Evolutionary conservation across 1,284 basidiomycete genomes (phyloP).

Genomic region (Phaffia rhodozyma): DNA sequence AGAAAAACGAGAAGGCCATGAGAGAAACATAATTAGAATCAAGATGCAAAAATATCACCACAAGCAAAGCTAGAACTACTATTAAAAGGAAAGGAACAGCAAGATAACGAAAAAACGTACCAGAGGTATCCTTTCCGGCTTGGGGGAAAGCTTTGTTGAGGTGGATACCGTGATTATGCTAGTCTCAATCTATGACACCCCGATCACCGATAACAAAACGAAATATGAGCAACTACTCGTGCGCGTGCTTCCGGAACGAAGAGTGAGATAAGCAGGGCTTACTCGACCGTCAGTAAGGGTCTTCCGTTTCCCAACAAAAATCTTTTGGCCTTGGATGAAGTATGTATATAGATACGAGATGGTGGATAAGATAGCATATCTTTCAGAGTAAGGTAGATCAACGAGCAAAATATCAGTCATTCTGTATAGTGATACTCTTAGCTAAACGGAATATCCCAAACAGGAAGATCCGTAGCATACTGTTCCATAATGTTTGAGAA

Average conservation of each 20-base stretch:
- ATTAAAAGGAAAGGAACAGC: neutral
- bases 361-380: conserved; percentile 58
- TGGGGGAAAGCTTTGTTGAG: conserved; percentile 26
- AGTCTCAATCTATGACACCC: conserved; percentile 31
- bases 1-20: too few species aligned
- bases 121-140: conserved; percentile 18
- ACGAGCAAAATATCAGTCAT: neutral
- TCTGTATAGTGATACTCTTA: too few species aligned
- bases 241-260: too few species aligned
- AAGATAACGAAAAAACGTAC: conserved; percentile 1
- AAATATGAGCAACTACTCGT: neutral
- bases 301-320: conserved; percentile 37
- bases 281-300: conserved; percentile 32
- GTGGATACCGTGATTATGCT: conserved; percentile 31
- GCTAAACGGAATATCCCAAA: too few species aligned
- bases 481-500: neutral
- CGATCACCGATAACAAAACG: neutral
- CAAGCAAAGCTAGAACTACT: neutral
- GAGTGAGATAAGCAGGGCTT: conserved; percentile 18
- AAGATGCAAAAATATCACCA: too few species aligned
- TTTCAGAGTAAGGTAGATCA: conserved; percentile 28
- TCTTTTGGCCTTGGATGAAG: conserved; percentile 63
- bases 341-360: conserved; percentile 64
- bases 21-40: too few species aligned
- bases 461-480: too few species aligned